A percentile compares a stretch with the other conserved stretches of the same genome.
These are phyloP conservation scores for Solanum hybrid DNA, from an alignment of 305 asterid species.

Conservation along the genomic window DNA sequence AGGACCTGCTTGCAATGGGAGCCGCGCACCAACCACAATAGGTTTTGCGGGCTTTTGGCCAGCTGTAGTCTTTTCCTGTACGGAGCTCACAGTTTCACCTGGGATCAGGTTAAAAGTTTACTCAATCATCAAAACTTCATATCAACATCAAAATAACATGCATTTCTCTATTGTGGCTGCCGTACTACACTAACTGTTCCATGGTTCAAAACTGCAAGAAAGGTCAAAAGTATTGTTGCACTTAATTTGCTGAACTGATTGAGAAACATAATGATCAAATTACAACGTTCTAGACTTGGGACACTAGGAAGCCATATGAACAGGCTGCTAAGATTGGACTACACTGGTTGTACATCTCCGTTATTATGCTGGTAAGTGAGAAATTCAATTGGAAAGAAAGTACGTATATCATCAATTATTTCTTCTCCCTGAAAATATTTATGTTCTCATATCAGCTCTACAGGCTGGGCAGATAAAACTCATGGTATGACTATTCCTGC, in stretches of 20 bases:
- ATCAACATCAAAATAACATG: no score
- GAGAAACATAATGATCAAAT: neutral
- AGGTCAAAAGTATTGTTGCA: neutral
- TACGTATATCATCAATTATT: no score
- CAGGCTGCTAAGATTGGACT: neutral
- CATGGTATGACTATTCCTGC: slow-evolving; percentile 81
- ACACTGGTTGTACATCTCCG: neutral
- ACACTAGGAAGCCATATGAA: neutral
- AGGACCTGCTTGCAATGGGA: no score
- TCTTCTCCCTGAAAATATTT: neutral
- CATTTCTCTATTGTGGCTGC: no score
- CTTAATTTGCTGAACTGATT: neutral
- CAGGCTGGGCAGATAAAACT: slow-evolving; percentile 89
- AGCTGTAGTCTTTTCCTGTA: no score
- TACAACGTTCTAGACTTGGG: neutral
- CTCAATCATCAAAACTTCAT: no score
- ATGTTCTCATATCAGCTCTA: neutral
- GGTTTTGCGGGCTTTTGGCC: no score
- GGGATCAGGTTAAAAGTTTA: no score
- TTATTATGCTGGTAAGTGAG: neutral
- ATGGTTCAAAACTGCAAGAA: neutral
- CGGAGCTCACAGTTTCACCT: no score
- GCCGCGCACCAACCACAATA: no score
- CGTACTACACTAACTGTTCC: neutral
- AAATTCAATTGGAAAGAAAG: no score